Evolutionary conservation across 208 protist genomes (phyloP).

Genomic region (Crithidia bombi): DNA sequence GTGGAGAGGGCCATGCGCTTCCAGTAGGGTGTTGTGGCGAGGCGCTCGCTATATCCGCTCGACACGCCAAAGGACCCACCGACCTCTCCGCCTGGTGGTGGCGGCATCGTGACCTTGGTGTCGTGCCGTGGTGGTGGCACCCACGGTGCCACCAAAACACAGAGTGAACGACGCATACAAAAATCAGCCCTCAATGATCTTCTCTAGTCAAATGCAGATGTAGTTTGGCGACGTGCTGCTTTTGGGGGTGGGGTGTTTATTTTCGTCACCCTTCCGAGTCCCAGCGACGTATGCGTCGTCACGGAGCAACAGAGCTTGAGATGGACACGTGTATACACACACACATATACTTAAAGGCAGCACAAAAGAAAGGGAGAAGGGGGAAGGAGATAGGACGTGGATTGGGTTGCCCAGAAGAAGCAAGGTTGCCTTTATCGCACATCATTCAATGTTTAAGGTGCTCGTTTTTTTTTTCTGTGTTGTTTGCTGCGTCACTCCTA

Average conservation of each 20-base stretch:
- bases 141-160: conserved; percentile 68
- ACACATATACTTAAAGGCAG: background rate
- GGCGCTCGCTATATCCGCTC: conserved; percentile 82
- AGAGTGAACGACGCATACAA: conserved; percentile 10
- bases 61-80: conserved; percentile 86
- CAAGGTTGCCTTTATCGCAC: too few species aligned
- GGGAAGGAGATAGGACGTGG: too few species aligned
- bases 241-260: too few species aligned
- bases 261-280: too few species aligned
- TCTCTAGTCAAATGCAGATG: too few species aligned
- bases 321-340: background rate
- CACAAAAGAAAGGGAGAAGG: background rate
- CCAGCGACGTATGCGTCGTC: too few species aligned
- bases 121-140: conserved; percentile 84
- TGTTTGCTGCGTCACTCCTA: too few species aligned
- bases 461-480: too few species aligned
- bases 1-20: conserved; percentile 90
- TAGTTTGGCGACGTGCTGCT: too few species aligned
- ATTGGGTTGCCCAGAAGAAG: too few species aligned
- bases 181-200: background rate
- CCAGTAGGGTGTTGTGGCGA: conserved; percentile 86
- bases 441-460: too few species aligned
- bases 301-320: background rate
- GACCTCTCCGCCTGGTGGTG: conserved; percentile 83
- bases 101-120: conserved; percentile 85